phyloP scores from a whole-genome alignment of 2,329 filamentous ascomycete species.

The Phyllosticta citrichinensis region DNA sequence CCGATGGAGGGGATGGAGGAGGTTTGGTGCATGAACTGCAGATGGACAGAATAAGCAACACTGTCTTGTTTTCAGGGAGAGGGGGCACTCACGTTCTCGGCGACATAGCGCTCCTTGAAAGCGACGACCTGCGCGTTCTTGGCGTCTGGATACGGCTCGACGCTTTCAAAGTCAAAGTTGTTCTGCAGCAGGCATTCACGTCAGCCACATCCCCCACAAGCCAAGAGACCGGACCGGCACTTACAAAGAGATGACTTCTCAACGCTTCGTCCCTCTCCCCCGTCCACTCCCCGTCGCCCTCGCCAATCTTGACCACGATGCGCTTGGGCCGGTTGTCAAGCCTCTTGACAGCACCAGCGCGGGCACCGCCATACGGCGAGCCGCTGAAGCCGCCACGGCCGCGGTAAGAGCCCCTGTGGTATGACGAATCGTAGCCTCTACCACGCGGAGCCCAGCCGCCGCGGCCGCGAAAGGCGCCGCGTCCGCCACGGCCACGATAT shows the following conservation, averaged over 20 bases:
- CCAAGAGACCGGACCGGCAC: not conserved
- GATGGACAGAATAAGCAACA: not conserved
- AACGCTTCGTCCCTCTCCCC: constrained; percentile 56
- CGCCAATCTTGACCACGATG: constrained; percentile 43
- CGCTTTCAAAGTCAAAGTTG: constrained; percentile 26
- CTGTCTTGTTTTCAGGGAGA: not conserved
- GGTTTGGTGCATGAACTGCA: constrained; percentile 39
- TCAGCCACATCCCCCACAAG: constrained; percentile 2
- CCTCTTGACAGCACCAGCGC: constrained; percentile 46
- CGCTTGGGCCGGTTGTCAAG: constrained; percentile 68
- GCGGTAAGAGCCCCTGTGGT: constrained; percentile 19
- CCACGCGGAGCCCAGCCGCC: constrained; percentile 25
- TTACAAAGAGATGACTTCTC: constrained; percentile 55
- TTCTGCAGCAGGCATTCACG: constrained; percentile 15
- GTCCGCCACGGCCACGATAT: constrained; percentile 18
- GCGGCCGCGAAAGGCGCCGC: constrained; percentile 27
- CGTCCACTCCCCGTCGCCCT: constrained; percentile 52
- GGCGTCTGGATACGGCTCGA: constrained; percentile 29
- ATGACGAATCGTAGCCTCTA: constrained; percentile 14
- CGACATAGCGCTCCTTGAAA: constrained; percentile 45
- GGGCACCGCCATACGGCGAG: constrained; percentile 16
- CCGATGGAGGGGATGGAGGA: constrained; percentile 53
- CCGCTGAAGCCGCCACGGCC: constrained; percentile 34
- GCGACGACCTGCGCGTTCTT: constrained; percentile 29
- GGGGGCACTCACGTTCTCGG: constrained; percentile 44